Evolutionary conservation across 2,329 filamentous ascomycete genomes (phyloP), one percentile per base, ranked within the genome.

Genomic region (Clarireedia monteithiana): DNA sequence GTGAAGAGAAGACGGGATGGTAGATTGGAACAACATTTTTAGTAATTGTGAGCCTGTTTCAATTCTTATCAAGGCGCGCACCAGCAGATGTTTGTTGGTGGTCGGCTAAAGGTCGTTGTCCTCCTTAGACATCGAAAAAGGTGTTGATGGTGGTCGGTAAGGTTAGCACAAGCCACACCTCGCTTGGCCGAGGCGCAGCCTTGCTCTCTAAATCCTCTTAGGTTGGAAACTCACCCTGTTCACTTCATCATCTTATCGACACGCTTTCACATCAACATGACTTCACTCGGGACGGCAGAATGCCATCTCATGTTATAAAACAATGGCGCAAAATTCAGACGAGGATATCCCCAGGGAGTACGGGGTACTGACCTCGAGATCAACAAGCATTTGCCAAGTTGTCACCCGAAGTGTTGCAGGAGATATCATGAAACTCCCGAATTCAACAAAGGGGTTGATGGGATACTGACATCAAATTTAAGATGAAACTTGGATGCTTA

Each of bases 381-480:
- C 6, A 34, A 51, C n/a, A 44, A 51, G 40, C 40, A 46, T 36
- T 53, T 38, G 20, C 40, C 50, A 53, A 53, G 27, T 20, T 36
- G 20, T n/a, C n/a, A 34, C 20, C 40, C 40, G 6, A 14, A 45
- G 17, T 38, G 40, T 52, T 36, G 26, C 27, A 52, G 3, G 12
- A 34, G 17, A 10, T 26, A 45, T 45, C 23, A 9, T 12, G 9
- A 52, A 24, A 34, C n/a, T 52, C 12, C 39, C 14, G 34, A 23
- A 15, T 36, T 3, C 20, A 15, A 5, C 17, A 14, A 46, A 26
- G 38, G 49, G 40, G n/a, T 17, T 17, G 26, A 6, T 20, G 23
- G 23, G 36, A 30, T 44, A n/a, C 26, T 3, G 23, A 20, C 40
- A 15, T 38, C 40, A 38, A 17, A 46, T 36, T 12, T 36, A 5